A percentile compares a stretch with the other conserved stretches of the same genome.
Evolutionary conservation across 805 yeast genomes (phyloP).

Genomic region (Wickerhamomyces silvicola): DNA sequence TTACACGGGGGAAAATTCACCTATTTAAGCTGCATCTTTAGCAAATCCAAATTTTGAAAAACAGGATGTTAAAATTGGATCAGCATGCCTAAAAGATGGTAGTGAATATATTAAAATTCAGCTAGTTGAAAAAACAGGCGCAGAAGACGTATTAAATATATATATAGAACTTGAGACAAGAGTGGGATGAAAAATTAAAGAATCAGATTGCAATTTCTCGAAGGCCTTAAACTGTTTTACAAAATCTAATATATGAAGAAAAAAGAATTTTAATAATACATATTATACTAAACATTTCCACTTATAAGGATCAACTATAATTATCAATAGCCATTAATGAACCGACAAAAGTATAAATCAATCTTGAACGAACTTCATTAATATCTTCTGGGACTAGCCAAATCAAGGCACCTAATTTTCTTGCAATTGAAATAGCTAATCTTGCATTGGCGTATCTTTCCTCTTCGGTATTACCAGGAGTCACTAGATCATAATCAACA

Average conservation of each 20-base stretch:
- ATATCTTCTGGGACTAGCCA: slow-evolving; percentile 99
- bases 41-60: slow-evolving; percentile 41
- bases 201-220: slow-evolving; percentile 54
- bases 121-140: slow-evolving; percentile 58
- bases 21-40: slow-evolving; percentile 55
- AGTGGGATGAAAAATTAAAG: slow-evolving; percentile 73
- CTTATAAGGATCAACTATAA: no score
- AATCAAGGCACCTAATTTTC: slow-evolving; percentile 95
- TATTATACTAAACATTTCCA: no score
- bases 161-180: slow-evolving; percentile 45
- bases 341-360: slow-evolving; percentile 91
- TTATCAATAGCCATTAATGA: slow-evolving; percentile 74
- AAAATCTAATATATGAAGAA: background rate
- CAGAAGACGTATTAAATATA: slow-evolving; percentile 60
- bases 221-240: background rate
- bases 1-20: slow-evolving; percentile 85
- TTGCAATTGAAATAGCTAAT: slow-evolving; percentile 95
- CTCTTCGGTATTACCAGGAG: slow-evolving; percentile 71
- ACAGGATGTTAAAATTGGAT: slow-evolving; percentile 60
- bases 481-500: slow-evolving; percentile 90
- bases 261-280: background rate
- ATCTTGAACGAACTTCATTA: slow-evolving; percentile 89
- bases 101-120: slow-evolving; percentile 50
- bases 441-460: slow-evolving; percentile 92
- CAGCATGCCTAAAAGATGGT: slow-evolving; percentile 64